Evolutionary conservation across 306 rosid genomes (phyloP).

Genomic region (Vicia villosa): DNA sequence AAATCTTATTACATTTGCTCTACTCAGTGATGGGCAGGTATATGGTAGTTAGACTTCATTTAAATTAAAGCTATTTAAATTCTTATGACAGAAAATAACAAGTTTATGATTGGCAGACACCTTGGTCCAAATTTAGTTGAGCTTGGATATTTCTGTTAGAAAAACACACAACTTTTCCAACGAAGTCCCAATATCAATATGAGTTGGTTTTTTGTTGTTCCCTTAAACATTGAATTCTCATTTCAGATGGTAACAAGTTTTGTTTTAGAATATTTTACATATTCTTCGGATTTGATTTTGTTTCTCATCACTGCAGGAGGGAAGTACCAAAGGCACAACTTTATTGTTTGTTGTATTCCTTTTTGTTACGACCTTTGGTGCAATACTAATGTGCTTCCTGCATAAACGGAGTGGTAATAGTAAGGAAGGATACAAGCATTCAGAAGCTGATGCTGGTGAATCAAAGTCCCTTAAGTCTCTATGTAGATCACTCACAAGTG

Average conservation of each 20-base stretch:
- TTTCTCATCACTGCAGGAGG: conserved; percentile 57
- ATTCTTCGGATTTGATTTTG: conserved; percentile 14
- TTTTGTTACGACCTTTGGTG: conserved; percentile 68
- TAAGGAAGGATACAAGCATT: conserved; percentile 42
- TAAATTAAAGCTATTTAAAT: no score
- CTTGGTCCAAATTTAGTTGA: no score
- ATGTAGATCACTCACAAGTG: conserved; percentile 54
- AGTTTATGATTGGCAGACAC: no score
- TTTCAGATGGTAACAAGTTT: no score
- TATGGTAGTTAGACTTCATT: conserved; percentile 33
- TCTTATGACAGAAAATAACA: no score
- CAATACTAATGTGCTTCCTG: conserved; percentile 77
- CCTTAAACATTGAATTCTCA: no score
- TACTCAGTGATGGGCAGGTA: conserved; percentile 67
- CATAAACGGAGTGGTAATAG: conserved; percentile 47
- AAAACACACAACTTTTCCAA: no score
- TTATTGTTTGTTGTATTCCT: conserved; percentile 76
- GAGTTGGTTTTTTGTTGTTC: no score
- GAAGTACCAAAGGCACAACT: conserved; percentile 61
- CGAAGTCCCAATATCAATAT: no score
- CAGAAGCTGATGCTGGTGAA: conserved; percentile 37
- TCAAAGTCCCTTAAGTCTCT: conserved; percentile 54
- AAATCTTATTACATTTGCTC: conserved; percentile 76
- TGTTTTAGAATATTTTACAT: no score
- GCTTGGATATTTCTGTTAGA: neutral